A percentile compares a stretch with the other conserved stretches of the same genome.
phyloP scores from a whole-genome alignment of 495 filamentous ascomycete genomes.

The Hypoxylon lenormandii region DNA sequence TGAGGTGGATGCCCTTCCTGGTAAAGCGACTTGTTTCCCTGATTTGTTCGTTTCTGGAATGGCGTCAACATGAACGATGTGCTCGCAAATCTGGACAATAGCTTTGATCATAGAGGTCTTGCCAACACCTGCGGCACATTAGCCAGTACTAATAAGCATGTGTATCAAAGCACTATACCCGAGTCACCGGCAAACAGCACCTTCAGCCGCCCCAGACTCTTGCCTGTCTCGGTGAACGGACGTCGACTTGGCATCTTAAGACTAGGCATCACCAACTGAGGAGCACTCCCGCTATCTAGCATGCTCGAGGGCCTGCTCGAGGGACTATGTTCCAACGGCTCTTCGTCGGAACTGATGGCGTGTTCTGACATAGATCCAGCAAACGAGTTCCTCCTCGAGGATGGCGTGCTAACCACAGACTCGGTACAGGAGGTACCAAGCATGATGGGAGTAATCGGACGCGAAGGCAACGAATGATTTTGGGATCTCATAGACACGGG shows the following conservation, averaged over 20 bases:
- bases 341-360: slow-evolving; percentile 62
- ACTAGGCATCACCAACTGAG: slow-evolving; percentile 97
- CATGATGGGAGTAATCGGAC: slow-evolving; percentile 68
- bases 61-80: slow-evolving; percentile 95
- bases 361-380: slow-evolving; percentile 65
- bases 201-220: slow-evolving; percentile 85
- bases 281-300: slow-evolving; percentile 68
- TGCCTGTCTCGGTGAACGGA: slow-evolving; percentile 89
- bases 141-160: slow-evolving; percentile 17
- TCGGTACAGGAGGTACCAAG: slow-evolving; percentile 62
- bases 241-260: slow-evolving; percentile 93
- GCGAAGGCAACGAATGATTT: slow-evolving; percentile 53
- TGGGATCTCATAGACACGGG: slow-evolving; percentile 50
- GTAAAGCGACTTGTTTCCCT: slow-evolving; percentile 37
- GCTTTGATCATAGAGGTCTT: slow-evolving; percentile 94
- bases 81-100: slow-evolving; percentile 92
- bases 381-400: slow-evolving; percentile 68
- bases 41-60: slow-evolving; percentile 55
- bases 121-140: slow-evolving; percentile 62
- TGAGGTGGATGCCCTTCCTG: slow-evolving; percentile 41
- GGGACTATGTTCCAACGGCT: slow-evolving; percentile 55
- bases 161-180: slow-evolving; percentile 63
- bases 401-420: slow-evolving; percentile 62
- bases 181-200: slow-evolving; percentile 85
- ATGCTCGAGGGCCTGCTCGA: slow-evolving; percentile 50